Base-by-base conservation (phyloP, 2,329 filamentous ascomycete species). In the Verticillium isaacii region DNA sequence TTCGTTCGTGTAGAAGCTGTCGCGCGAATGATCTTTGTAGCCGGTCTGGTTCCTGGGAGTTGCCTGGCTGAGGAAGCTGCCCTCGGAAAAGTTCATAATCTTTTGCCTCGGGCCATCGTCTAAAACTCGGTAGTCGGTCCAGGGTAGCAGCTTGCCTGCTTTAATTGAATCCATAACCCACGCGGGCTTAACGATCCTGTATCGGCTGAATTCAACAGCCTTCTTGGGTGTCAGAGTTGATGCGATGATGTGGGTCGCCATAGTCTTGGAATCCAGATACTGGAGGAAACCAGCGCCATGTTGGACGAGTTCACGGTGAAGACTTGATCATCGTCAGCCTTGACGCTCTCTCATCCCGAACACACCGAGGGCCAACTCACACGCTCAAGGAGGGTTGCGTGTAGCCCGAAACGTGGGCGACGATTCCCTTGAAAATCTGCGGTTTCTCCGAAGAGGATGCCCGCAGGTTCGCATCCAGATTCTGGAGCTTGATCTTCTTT, bases 401-500 rank as follows among this genome's bases (percentile, higher is more conserved):
- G 72, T 98, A 99, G 57, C 95, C 95, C 68, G 93, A 96, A 29
- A 99, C 90, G 75, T 97, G 92, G 11, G 89, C 92, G 14, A 97
- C 93, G 9, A 98, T 84, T 0, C 92, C 93, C 67, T 89, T 92
- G 81, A 99, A 99, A 59, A 99, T 92, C 64, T 86, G 87, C 11
- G 93, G 92, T 66, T 90, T 92, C 66, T 89, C 87, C 0, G 79
- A 75, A 1, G 88, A 85, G 1, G 87, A 85, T 4, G 85, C 80
- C 62, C 94, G 88, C 55, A 96, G 80, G 60, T 96, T 86, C 9
- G 88, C 88, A 75, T 99, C 95, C 34, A 95, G 85, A 70, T 99
- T 99, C 75, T 98, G 95, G 3, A 99, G 83, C 73, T 99, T 99
- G 75, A 97, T 88, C 81, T 96, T 97, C 80, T 99, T 99, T 61